Evolutionary conservation across 768 basidiomycete species (phyloP).

Genomic region (Pleurotus cornucopiae): DNA sequence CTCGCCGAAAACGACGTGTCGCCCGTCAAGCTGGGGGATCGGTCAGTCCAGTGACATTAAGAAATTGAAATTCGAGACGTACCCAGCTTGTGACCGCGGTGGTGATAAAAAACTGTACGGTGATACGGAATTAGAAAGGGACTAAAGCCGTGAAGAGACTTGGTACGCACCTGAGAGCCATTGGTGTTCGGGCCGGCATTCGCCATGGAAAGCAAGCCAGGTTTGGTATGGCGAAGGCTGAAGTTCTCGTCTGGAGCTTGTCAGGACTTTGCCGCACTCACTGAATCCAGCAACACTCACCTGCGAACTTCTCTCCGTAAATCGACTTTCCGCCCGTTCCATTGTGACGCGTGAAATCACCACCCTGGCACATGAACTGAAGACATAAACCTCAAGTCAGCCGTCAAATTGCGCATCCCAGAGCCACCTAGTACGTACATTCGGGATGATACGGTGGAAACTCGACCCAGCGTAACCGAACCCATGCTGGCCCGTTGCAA

Average conservation of each 20-base stretch:
- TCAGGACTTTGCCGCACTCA: not conserved
- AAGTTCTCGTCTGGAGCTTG: conserved; percentile 71
- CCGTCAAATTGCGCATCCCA: not conserved
- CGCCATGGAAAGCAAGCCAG: conserved; percentile 72
- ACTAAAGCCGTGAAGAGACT: not conserved
- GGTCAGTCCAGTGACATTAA: not conserved
- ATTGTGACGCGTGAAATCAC: conserved; percentile 75
- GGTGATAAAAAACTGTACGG: conserved; percentile 68
- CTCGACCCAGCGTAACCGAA: conserved; percentile 67
- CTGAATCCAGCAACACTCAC: conserved; percentile 30
- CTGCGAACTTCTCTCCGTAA: conserved; percentile 75
- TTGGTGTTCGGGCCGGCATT: conserved; percentile 83
- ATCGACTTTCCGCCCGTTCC: conserved; percentile 85
- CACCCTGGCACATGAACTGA: conserved; percentile 83
- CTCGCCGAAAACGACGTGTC: conserved; percentile 72
- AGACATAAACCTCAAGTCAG: conserved; percentile 3
- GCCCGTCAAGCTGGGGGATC: conserved; percentile 47
- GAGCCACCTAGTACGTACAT: conserved; percentile 31
- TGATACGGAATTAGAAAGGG: not conserved
- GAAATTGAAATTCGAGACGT: conserved; percentile 12
- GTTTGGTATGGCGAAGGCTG: conserved; percentile 61
- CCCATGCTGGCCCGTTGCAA: conserved; percentile 62
- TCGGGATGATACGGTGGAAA: conserved; percentile 75
- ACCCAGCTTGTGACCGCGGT: conserved; percentile 67
- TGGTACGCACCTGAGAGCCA: conserved; percentile 59